Evolutionary conservation across 306 rosid genomes (phyloP), one percentile per base, ranked within the genome.

Genomic region (Ormosia semicastrata): DNA sequence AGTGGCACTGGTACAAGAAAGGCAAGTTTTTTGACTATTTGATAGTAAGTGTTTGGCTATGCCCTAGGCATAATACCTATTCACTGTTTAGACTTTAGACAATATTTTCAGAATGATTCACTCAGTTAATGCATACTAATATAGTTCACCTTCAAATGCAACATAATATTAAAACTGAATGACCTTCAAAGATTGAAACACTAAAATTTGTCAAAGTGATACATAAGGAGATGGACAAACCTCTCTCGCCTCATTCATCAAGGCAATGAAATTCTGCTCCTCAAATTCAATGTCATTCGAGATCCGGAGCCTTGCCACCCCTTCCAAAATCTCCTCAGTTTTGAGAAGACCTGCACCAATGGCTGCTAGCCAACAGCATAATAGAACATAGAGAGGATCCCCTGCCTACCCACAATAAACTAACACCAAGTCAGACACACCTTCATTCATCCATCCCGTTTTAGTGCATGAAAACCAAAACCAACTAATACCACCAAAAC

Each of bases 321-420:
- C 98, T 85, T 90, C 97, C 86, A 95, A 76, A 86, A 95, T 90
- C 89, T 93, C 98, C 88, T 95, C 97, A 29, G 98, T 90, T 87
- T 95, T 95, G 59, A 93, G 97, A 73, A 95, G 94, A 57, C 99
- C 96, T 43, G 97, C 99, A 29, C 98, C 99, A 57, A 90, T 79
- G 3, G 97, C 99, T 62, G 97, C 94, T 73, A 93, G 82, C 89
- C 97, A 95, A 80, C 99, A 90, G 81, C 99, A 92, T 68, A 95
- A 54, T 66, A 93, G 87, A 81, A 92, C 97, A 85, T 89, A 93
- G 49, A 93, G 80, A 80, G 99, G 95, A 71, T 95, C 99, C 87
- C 98, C 98, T 68, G 90, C 88, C 99, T 94, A 77, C 46, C 74
- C 81, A 76, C 74, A 83, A 44, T 80, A 66, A 69, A 73, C 11